Conservation (phyloP, 768 basidiomycete species). For the Calocybe indica region DNA sequence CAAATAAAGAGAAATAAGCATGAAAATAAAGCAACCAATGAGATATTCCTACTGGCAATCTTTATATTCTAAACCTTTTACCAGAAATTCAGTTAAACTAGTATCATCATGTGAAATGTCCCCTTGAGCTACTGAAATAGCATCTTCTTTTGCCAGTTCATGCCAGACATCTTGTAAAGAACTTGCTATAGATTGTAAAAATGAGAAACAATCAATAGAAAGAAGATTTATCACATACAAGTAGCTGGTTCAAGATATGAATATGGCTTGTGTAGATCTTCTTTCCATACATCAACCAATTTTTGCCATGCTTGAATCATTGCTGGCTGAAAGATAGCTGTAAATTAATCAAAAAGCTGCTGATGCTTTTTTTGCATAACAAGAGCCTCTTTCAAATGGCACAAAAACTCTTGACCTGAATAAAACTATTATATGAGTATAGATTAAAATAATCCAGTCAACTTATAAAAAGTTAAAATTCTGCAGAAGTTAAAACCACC, state of each 20-base stretch:
- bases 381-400: neutral
- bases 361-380: too few relatives aligned
- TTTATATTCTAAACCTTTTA: neutral
- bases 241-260: neutral
- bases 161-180: neutral
- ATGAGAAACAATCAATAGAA: neutral
- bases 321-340: too few relatives aligned
- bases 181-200: too few relatives aligned
- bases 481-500: slow-evolving; percentile 30
- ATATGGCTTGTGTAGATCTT: neutral
- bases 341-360: too few relatives aligned
- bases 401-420: neutral
- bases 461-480: slow-evolving; percentile 16
- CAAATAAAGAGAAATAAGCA: too few relatives aligned
- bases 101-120: neutral
- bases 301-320: too few relatives aligned
- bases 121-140: neutral
- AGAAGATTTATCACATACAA: neutral
- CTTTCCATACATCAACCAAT: too few relatives aligned
- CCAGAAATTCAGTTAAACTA: neutral
- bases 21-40: neutral
- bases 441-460: neutral
- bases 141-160: neutral
- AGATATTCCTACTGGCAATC: neutral
- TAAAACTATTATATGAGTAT: neutral